Evolutionary conservation across 2,329 filamentous ascomycete genomes (phyloP), one percentile per base, ranked within the genome.

Genomic region (Fusarium verticillioides): DNA sequence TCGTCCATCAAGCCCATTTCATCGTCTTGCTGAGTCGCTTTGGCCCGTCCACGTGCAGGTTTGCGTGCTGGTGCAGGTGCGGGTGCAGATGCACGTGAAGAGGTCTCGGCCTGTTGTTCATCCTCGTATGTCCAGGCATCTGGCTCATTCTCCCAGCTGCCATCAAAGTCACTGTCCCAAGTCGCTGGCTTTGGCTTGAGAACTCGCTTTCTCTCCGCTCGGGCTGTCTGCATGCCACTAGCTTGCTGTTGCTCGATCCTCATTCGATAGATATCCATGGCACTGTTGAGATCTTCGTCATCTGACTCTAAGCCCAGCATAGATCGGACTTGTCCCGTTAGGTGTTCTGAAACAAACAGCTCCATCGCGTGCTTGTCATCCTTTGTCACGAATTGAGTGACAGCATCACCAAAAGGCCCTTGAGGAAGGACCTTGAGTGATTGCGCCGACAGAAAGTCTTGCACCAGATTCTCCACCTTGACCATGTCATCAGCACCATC

Each of bases 351-450:
- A 15, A 96, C 91, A 76, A 96, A 96, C 47, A 91, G 85, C 78
- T 95, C 91, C 91, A 98, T 94, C 6, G 94, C 94, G 77, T 96
- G 92, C 79, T 95, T 97, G 84, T 99, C 96, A 74, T 97, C 94
- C 75, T 98, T 98, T 80, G 95, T 92, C 32, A 99, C 94, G 77
- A 96, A 99, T 69, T 97, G 93, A 52, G 91, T 92, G 9, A 99
- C 94, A 0, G 96, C 96, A 78, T 98, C 95, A 21, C 95, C 93
- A 78, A 99, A 98, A 0, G 93, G 93, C 36, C 95, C 96, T 77
- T 97, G 94, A 0, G 96, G 96, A 1, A 99, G 87, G 54, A 99
- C 96, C 65, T 95, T 97, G 37, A 99, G 89, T 0, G 94, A 95
- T 78, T 98, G 95, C 0, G 94, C 93, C 0, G 90, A 89, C 6